Evolutionary conservation across 75 land plant species (phyloP).

Genomic region (Selaginella tamariscina): DNA sequence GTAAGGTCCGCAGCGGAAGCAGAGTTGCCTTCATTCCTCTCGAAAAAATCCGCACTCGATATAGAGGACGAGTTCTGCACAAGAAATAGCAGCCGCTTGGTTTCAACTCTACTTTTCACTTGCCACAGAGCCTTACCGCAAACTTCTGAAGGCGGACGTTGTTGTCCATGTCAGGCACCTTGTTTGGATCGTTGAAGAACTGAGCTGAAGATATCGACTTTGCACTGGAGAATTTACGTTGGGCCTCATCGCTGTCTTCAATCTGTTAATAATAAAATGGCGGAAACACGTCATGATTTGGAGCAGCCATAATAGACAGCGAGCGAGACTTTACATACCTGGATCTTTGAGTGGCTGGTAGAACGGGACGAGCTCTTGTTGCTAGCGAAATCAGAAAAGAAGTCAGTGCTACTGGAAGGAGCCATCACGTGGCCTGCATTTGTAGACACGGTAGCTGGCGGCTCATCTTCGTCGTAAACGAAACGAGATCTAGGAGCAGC

Average conservation of each 20-base stretch:
- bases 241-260: neutral
- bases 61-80: slow-evolving; percentile 18
- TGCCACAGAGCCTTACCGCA: neutral
- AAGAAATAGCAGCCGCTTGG: too few species aligned
- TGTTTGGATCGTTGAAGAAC: neutral
- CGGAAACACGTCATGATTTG: slow-evolving; percentile 37
- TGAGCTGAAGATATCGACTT: slow-evolving; percentile 7
- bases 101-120: too few species aligned
- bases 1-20: slow-evolving; percentile 50
- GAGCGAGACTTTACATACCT: too few species aligned
- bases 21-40: slow-evolving; percentile 21
- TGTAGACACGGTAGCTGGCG: neutral
- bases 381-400: slow-evolving; percentile 26
- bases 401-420: neutral
- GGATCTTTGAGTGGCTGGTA: neutral
- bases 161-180: neutral
- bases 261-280: neutral
- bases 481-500: slow-evolving; percentile 56
- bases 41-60: slow-evolving; percentile 96
- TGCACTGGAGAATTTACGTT: neutral
- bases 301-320: too few species aligned
- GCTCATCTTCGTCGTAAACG: slow-evolving; percentile 48
- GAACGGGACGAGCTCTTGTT: neutral
- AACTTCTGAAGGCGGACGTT: slow-evolving; percentile 6
- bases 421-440: slow-evolving; percentile 35